Conservation (phyloP, 2,329 filamentous ascomycete species). For the Grosmannia huntii region DNA sequence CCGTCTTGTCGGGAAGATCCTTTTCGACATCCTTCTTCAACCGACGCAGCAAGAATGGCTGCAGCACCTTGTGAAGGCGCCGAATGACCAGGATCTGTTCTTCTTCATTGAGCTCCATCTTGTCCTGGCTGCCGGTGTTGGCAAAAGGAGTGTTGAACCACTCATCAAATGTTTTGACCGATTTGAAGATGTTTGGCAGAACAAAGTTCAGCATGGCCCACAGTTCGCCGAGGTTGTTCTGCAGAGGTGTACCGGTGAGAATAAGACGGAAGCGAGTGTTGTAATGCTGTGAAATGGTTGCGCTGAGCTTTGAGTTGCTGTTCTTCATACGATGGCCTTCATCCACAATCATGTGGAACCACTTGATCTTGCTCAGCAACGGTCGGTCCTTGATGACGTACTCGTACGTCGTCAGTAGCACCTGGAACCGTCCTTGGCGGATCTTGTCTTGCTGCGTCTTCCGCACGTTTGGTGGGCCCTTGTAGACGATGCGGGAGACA, state of each 20-base stretch:
- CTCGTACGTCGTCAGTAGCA: slow-evolving; percentile 93
- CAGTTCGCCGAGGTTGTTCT: slow-evolving; percentile 91
- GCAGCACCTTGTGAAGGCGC: slow-evolving; percentile 92
- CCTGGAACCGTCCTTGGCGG: slow-evolving; percentile 89
- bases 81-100: slow-evolving; percentile 96
- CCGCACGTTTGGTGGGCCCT: slow-evolving; percentile 77
- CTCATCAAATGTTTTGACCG: slow-evolving; percentile 95
- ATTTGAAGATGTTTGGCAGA: slow-evolving; percentile 97
- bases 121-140: slow-evolving; percentile 94
- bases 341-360: slow-evolving; percentile 99
- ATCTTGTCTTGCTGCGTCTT: slow-evolving; percentile 91
- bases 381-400: slow-evolving; percentile 99
- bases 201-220: slow-evolving; percentile 99
- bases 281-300: slow-evolving; percentile 91
- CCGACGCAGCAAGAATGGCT: slow-evolving; percentile 93
- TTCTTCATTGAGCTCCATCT: slow-evolving; percentile 99
- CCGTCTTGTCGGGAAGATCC: slow-evolving; percentile 95
- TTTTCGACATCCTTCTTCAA: slow-evolving; percentile 99
- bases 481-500: slow-evolving; percentile 83
- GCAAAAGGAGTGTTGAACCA: slow-evolving; percentile 99
- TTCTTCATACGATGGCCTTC: slow-evolving; percentile 99
- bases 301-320: slow-evolving; percentile 86
- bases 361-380: slow-evolving; percentile 94
- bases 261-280: slow-evolving; percentile 90
- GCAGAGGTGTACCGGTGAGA: slow-evolving; percentile 88